phyloP scores from a whole-genome alignment of 2,329 filamentous ascomycete genomes.

The Colletotrichum liaoningense region DNA sequence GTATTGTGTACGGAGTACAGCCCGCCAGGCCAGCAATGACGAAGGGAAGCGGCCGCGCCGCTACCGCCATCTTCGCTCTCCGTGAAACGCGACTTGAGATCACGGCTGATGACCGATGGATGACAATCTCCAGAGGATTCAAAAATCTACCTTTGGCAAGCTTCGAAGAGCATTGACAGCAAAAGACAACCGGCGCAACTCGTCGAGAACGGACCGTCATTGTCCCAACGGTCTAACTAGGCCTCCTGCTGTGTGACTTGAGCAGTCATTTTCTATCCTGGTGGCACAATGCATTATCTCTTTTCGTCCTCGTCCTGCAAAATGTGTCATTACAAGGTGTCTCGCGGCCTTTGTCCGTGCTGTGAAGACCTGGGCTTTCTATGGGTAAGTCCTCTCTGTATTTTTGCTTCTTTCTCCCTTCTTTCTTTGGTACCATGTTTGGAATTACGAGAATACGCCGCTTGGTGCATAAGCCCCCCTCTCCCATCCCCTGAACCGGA shows the following conservation, averaged over 20 bases:
- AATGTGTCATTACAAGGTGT: background rate
- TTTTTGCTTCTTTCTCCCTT: background rate
- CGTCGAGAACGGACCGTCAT: background rate
- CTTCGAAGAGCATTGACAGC: background rate
- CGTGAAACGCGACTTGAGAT: slow-evolving; percentile 6
- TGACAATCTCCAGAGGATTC: background rate
- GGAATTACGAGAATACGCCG: slow-evolving; percentile 6
- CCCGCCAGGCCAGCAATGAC: background rate
- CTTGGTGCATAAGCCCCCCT: background rate
- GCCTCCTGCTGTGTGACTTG: slow-evolving; percentile 4
- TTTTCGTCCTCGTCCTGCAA: background rate
- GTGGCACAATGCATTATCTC: background rate
- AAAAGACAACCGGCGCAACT: background rate
- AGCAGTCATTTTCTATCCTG: slow-evolving; percentile 14
- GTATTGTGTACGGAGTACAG: background rate
- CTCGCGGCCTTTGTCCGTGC: background rate
- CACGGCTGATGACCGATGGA: background rate
- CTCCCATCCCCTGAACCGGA: slow-evolving; percentile 1
- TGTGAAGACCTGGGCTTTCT: background rate
- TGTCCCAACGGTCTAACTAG: background rate
- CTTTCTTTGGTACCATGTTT: slow-evolving; percentile 8
- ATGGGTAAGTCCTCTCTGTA: background rate
- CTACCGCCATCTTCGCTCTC: background rate
- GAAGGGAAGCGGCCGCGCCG: background rate
- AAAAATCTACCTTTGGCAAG: background rate